Conservation (phyloP, 768 basidiomycete species). For the Fomitopsis serialis region DNA sequence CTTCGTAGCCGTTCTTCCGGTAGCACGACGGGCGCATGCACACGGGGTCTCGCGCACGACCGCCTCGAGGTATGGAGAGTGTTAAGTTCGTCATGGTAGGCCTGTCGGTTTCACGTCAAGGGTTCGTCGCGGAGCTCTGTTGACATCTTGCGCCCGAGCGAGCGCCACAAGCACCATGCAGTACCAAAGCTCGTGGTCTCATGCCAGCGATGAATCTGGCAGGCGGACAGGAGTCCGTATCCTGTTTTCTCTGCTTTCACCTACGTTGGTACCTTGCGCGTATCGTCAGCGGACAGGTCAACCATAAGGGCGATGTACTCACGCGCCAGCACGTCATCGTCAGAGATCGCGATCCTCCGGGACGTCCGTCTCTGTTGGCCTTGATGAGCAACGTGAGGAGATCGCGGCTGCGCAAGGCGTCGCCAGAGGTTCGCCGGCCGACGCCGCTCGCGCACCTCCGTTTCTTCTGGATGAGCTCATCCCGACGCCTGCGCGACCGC, state of each 20-base stretch:
- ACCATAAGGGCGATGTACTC: conserved; percentile 15
- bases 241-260: background rate
- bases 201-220: conserved; percentile 22
- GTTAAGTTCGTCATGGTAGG: conserved; percentile 55
- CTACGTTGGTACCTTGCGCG: conserved; percentile 12
- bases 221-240: background rate
- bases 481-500: conserved; percentile 22
- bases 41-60: conserved; percentile 52
- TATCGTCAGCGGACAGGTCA: background rate
- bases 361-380: conserved; percentile 60
- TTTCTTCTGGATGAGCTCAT: conserved; percentile 21
- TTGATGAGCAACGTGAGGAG: conserved; percentile 55
- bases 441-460: conserved; percentile 18
- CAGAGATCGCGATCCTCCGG: conserved; percentile 51
- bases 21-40: conserved; percentile 46
- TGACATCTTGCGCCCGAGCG: conserved; percentile 49
- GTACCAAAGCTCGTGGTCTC: conserved; percentile 22
- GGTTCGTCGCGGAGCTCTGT: conserved; percentile 52
- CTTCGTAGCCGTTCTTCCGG: conserved; percentile 39
- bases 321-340: conserved; percentile 42
- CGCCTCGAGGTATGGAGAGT: conserved; percentile 61
- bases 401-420: conserved; percentile 41
- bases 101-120: conserved; percentile 48
- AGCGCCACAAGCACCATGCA: conserved; percentile 31
- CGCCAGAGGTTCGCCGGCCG: conserved; percentile 21